Conservation (phyloP, 225 moss, liverwort and hornwort species). For the Ulota crispa region DNA sequence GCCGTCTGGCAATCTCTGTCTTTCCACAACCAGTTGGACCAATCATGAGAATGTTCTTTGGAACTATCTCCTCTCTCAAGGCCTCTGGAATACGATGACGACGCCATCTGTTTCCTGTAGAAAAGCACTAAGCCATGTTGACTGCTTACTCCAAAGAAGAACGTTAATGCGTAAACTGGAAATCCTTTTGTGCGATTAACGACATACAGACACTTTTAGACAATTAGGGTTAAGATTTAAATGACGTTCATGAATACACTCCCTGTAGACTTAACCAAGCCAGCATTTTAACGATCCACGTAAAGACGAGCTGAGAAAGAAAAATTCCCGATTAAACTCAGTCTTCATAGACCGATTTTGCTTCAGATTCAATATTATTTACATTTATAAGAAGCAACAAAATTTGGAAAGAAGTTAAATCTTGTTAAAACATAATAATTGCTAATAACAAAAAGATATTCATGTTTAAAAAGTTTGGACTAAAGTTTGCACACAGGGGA, state of each 20-base stretch:
- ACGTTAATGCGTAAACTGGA: not conserved
- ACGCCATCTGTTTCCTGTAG: conserved; percentile 81
- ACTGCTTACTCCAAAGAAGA: conserved; percentile 15
- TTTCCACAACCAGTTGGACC: conserved; percentile 95
- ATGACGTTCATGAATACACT: not conserved
- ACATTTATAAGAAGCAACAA: not conserved
- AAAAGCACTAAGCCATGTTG: not conserved
- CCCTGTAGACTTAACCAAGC: not conserved
- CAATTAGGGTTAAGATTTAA: not conserved
- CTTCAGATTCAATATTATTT: not conserved
- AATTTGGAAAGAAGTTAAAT: not conserved
- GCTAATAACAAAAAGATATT: not conserved
- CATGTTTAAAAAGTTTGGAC: not conserved
- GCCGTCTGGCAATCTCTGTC: conserved; percentile 90
- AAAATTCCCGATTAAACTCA: not conserved
- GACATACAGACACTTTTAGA: not conserved
- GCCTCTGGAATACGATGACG: conserved; percentile 71
- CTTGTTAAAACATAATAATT: not conserved
- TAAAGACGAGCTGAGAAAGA: not conserved
- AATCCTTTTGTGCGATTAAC: not conserved
- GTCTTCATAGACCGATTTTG: not conserved
- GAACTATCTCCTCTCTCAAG: conserved; percentile 86
- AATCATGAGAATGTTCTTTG: conserved; percentile 94
- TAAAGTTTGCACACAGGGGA: not conserved
- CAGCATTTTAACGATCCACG: not conserved